Evolutionary conservation across 2,329 filamentous ascomycete genomes (phyloP).

Genomic region (Epichloe amarillans): DNA sequence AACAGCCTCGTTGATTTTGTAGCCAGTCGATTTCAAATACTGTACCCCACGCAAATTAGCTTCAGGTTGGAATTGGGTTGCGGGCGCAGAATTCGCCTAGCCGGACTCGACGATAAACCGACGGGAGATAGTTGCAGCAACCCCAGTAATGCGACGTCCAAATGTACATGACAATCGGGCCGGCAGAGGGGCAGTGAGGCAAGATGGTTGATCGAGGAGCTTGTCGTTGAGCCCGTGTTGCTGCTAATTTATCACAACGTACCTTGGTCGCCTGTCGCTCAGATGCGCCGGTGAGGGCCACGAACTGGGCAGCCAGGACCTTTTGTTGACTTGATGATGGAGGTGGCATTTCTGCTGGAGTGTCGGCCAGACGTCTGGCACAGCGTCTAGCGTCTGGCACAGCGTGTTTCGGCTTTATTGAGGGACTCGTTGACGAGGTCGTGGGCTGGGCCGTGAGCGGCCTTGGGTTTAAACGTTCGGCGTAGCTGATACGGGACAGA

Average conservation of each 20-base stretch:
- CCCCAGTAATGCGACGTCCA: neutral
- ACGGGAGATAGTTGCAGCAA: neutral
- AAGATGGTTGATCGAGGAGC: neutral
- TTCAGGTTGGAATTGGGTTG: neutral
- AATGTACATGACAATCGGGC: neutral
- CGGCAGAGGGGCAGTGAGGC: neutral
- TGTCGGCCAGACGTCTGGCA: neutral
- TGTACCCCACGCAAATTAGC: slow-evolving; percentile 17
- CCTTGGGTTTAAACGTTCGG: neutral
- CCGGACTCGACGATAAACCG: neutral
- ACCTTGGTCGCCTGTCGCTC: slow-evolving; percentile 33
- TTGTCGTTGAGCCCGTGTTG: neutral
- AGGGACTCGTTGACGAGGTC: neutral
- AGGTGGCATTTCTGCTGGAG: slow-evolving; percentile 23
- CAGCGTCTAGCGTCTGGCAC: neutral
- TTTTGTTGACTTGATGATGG: slow-evolving; percentile 25
- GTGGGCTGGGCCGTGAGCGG: neutral
- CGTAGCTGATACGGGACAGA: neutral
- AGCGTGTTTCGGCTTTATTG: neutral
- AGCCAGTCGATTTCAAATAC: slow-evolving; percentile 35
- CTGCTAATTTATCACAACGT: slow-evolving; percentile 14
- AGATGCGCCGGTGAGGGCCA: slow-evolving; percentile 27
- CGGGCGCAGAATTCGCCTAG: neutral
- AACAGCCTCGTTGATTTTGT: slow-evolving; percentile 39
- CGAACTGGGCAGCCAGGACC: slow-evolving; percentile 27